These are phyloP conservation scores for Beauveria medogensis DNA, from an alignment of 2,329 filamentous ascomycete species.

Conservation along the genomic window DNA sequence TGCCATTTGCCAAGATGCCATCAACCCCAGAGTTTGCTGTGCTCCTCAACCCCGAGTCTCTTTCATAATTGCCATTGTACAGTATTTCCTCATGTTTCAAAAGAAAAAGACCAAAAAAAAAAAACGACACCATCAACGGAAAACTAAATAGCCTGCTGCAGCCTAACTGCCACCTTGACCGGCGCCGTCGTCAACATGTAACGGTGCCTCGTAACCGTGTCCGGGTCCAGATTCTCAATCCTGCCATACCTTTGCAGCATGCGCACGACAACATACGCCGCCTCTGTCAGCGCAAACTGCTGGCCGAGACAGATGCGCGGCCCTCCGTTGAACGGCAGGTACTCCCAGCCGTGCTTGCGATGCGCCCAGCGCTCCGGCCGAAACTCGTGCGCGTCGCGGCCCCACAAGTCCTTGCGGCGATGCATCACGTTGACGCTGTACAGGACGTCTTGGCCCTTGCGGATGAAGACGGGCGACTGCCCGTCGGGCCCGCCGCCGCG, in stretches of 20 bases:
- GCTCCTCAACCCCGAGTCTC: not conserved
- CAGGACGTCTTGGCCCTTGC: constrained; percentile 19
- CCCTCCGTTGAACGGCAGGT: constrained; percentile 16
- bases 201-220: not conserved
- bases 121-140: not conserved
- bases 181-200: not conserved
- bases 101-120: too few relatives aligned
- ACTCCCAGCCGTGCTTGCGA: constrained; percentile 23
- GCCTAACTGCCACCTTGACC: not conserved
- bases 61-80: too few relatives aligned
- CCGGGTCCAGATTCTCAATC: not conserved
- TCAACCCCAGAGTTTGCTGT: not conserved
- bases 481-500: constrained; percentile 27
- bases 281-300: constrained; percentile 6
- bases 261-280: not conserved
- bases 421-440: constrained; percentile 22
- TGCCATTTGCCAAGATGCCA: not conserved
- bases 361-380: constrained; percentile 29
- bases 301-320: constrained; percentile 24
- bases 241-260: not conserved
- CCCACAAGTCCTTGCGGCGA: constrained; percentile 27
- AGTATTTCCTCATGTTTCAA: too few relatives aligned
- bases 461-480: constrained; percentile 22
- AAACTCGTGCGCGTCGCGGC: constrained; percentile 26
- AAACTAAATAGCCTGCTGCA: not conserved